Percentiles rank a stretch among this genome's conserved stretches.
These are phyloP conservation scores for Colletotrichum sp. DNA, from an alignment of 2,329 filamentous ascomycete genomes.

Conservation along the genomic window DNA sequence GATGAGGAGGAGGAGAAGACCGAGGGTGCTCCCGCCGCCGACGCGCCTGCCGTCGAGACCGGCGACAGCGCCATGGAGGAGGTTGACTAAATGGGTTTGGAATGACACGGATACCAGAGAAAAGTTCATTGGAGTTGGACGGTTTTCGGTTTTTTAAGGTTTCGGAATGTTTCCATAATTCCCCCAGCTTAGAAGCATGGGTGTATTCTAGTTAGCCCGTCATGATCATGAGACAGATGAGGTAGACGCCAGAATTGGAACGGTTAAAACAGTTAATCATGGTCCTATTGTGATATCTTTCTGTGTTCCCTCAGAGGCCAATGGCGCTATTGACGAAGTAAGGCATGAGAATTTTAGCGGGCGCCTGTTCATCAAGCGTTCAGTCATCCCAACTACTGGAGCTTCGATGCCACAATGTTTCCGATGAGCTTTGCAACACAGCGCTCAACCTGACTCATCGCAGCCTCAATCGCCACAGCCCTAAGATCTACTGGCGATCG, in stretches of 20 bases:
- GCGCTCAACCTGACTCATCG: neutral
- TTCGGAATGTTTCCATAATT: slow-evolving; percentile 35
- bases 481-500: neutral
- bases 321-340: too few relatives aligned
- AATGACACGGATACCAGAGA: slow-evolving; percentile 37
- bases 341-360: too few relatives aligned
- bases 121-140: slow-evolving; percentile 45
- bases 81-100: slow-evolving; percentile 78
- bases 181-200: slow-evolving; percentile 30
- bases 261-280: slow-evolving; percentile 1
- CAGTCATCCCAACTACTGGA: neutral
- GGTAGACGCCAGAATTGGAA: slow-evolving; percentile 39
- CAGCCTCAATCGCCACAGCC: neutral
- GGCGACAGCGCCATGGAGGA: slow-evolving; percentile 99
- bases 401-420: neutral
- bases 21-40: slow-evolving; percentile 62
- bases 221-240: slow-evolving; percentile 46
- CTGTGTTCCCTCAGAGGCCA: too few relatives aligned
- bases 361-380: neutral
- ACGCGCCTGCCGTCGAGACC: slow-evolving; percentile 63
- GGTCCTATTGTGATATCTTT: neutral
- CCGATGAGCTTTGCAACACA: neutral
- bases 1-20: slow-evolving; percentile 88
- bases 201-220: slow-evolving; percentile 47
- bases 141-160: slow-evolving; percentile 35